phyloP scores from a whole-genome alignment of 495 filamentous ascomycete genomes.

The Tuber aestivum region DNA sequence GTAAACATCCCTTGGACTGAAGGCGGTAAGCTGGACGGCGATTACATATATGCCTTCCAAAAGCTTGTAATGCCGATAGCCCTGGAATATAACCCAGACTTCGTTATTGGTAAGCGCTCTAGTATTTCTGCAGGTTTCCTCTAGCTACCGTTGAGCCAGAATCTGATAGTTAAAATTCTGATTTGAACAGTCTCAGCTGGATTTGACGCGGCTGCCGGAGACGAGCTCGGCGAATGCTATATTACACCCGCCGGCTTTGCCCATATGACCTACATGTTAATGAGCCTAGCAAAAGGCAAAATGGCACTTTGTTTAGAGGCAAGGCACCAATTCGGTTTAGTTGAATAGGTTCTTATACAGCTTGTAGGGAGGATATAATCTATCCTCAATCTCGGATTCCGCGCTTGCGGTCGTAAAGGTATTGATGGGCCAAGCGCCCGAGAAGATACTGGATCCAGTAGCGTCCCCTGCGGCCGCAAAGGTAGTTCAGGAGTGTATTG shows the following conservation, averaged over 20 bases:
- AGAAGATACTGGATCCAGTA: slow-evolving; percentile 52
- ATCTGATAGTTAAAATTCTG: slow-evolving; percentile 26
- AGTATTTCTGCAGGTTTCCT: neutral
- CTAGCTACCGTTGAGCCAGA: neutral
- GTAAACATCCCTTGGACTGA: slow-evolving; percentile 92
- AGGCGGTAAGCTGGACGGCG: slow-evolving; percentile 91
- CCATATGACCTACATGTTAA: slow-evolving; percentile 99
- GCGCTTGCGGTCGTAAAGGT: slow-evolving; percentile 86
- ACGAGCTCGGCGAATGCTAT: slow-evolving; percentile 84
- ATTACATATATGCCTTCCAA: slow-evolving; percentile 95
- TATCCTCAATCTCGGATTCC: slow-evolving; percentile 82
- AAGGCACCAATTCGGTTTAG: slow-evolving; percentile 4
- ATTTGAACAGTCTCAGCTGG: slow-evolving; percentile 67
- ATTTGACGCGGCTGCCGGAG: slow-evolving; percentile 91
- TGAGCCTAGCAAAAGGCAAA: slow-evolving; percentile 88
- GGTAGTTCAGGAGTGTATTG: slow-evolving; percentile 51
- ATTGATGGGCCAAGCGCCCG: slow-evolving; percentile 89
- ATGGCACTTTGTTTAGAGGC: slow-evolving; percentile 84
- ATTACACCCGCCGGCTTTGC: slow-evolving; percentile 88
- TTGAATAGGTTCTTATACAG: neutral
- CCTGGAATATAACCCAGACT: slow-evolving; percentile 82
- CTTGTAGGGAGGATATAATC: slow-evolving; percentile 79
- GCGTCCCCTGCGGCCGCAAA: slow-evolving; percentile 46
- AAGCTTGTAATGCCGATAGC: slow-evolving; percentile 97
- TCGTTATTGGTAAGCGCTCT: slow-evolving; percentile 64